Percentiles rank a stretch among this genome's conserved stretches.
Evolutionary conservation across 805 yeast species (phyloP).

Genomic region (Pichia nakasei): DNA sequence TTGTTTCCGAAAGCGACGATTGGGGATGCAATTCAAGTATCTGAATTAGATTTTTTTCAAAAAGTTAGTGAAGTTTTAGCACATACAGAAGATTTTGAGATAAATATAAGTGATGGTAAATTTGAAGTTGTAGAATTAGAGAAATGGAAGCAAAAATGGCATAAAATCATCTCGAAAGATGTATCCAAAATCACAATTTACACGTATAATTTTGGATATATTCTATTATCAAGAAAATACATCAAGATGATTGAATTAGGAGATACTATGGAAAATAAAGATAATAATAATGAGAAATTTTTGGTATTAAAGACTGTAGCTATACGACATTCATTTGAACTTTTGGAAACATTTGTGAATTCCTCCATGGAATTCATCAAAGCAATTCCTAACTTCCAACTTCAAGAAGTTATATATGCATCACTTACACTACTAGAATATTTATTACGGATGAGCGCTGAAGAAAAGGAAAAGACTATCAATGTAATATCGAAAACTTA

Average conservation of each 20-base stretch:
- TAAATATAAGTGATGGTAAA: not conserved
- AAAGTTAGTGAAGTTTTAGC: constrained; percentile 14
- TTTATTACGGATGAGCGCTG: constrained; percentile 30
- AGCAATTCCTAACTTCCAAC: constrained; percentile 46
- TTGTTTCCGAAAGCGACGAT: constrained; percentile 41
- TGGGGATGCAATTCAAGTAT: constrained; percentile 47
- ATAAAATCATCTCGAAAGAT: constrained; percentile 36
- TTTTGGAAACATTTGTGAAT: constrained; percentile 35
- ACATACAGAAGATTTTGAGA: not conserved
- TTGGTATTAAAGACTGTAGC: constrained; percentile 29
- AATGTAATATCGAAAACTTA: constrained; percentile 43
- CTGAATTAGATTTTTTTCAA: constrained; percentile 37
- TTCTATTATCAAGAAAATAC: constrained; percentile 32
- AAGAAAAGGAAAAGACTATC: constrained; percentile 34
- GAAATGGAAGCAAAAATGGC: constrained; percentile 41
- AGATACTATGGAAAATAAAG: constrained; percentile 1
- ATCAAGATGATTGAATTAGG: too few species aligned
- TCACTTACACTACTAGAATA: constrained; percentile 45
- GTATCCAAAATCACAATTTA: constrained; percentile 39
- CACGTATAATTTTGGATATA: constrained; percentile 40
- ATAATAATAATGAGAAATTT: not conserved
- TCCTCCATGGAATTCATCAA: constrained; percentile 39
- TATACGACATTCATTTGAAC: constrained; percentile 35
- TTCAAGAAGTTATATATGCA: constrained; percentile 46
- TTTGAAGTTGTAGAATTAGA: constrained; percentile 28